Base-by-base conservation (phyloP, 768 basidiomycete species). In the Amylocystis lapponica region DNA sequence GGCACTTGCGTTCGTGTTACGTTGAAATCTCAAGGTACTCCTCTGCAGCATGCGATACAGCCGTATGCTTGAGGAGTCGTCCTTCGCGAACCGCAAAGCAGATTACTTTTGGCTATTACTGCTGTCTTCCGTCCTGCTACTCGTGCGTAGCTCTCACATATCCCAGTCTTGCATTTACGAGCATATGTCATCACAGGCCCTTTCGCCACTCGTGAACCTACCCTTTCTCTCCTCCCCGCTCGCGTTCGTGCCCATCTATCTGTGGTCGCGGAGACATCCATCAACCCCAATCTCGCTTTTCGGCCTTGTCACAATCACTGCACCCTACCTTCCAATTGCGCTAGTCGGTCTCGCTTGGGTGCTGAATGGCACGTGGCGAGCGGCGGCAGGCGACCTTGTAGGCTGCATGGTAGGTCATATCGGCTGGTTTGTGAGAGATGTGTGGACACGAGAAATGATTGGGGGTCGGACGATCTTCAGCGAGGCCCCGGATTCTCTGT, bases 91-190 rank as follows among this genome's bases (percentile, higher is more conserved):
- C 53, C 76, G 75, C 41, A 83, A 75, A 62, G 95, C 94, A 17
- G 95, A 98, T 61, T 99, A 96, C 64, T 85, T 95, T 57, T 97
- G 92, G 91, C 72, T 98, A 9, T 76, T 99, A 21, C 67, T 92
- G 36, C 75, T 89, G 41, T 94, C 90, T 13, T 78, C 90, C 0
- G 45, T 78, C 22, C 82, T 97, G 76, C 80, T 99, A 29, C 78
- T 99, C 32, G 92, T 95, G 53, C 50, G 82, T 69, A 29, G 20
- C 7, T 36, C 23, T 6, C 45, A 36, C 14, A 20, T 8, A 19
- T 20, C 25, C 4, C 27, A 41, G 6, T 25, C 38, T 21, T 11
- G 26, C 41, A 2, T 30, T 14, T 27, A 47, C 29, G 12, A 23
- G 30, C 53, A 33, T 48, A 36, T 46, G 20, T 9, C 26, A 10